Conservation (phyloP, 2,329 filamentous ascomycete species). For the Onygena corvina region DNA sequence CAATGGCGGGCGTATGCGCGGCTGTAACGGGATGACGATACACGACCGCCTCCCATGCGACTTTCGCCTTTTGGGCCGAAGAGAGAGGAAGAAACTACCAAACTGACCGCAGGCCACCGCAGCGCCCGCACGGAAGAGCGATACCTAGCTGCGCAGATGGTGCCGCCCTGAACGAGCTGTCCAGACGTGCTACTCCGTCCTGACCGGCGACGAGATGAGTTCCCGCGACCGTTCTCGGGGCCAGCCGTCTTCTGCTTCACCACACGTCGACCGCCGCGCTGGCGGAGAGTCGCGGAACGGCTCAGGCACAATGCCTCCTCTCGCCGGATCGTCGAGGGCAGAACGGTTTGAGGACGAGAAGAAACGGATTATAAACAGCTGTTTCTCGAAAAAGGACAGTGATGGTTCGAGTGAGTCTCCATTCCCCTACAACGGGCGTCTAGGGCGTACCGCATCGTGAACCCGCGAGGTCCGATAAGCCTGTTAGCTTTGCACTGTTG, state of each 20-base stretch:
- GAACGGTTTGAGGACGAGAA: slow-evolving; percentile 97
- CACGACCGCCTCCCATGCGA: background rate
- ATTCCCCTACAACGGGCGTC: background rate
- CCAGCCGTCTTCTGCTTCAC: slow-evolving; percentile 19
- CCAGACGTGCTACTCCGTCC: background rate
- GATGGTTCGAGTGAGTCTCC: slow-evolving; percentile 65
- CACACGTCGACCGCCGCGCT: slow-evolving; percentile 25
- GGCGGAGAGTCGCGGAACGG: slow-evolving; percentile 27
- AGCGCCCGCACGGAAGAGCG: background rate
- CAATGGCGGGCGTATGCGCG: background rate
- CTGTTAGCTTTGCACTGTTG: background rate
- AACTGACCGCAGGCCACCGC: background rate
- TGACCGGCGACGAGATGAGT: background rate
- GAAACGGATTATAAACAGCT: slow-evolving; percentile 82
- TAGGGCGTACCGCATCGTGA: background rate
- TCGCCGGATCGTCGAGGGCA: slow-evolving; percentile 40
- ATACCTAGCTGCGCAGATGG: background rate
- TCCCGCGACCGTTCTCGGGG: slow-evolving; percentile 24
- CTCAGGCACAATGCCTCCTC: slow-evolving; percentile 13
- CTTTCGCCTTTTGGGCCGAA: background rate
- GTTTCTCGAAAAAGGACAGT: slow-evolving; percentile 78
- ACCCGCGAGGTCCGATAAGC: background rate
- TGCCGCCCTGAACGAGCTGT: background rate
- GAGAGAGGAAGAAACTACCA: background rate
- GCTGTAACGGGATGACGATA: background rate